Conservation (phyloP, 2,329 filamentous ascomycete genomes). For the Talaromyces sp. region DNA sequence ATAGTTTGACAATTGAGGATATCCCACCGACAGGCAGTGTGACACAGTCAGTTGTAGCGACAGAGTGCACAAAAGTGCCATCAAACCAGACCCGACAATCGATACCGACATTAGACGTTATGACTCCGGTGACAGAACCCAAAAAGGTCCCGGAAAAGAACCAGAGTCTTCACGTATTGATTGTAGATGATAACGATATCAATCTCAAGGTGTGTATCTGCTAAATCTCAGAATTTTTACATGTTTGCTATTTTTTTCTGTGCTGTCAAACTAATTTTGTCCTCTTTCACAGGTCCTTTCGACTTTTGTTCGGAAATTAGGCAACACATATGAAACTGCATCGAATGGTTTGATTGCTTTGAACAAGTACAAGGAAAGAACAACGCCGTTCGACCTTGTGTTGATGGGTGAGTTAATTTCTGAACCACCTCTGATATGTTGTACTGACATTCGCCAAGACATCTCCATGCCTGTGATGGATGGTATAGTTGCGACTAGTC, state of each 20-base stretch:
- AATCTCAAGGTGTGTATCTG: slow-evolving; percentile 31
- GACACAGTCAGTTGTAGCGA: background rate
- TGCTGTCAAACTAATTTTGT: background rate
- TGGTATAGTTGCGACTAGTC: slow-evolving; percentile 42
- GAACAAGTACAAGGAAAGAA: slow-evolving; percentile 31
- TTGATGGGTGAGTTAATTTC: slow-evolving; percentile 33
- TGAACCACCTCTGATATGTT: background rate
- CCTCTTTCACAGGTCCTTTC: slow-evolving; percentile 29
- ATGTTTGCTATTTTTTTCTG: background rate
- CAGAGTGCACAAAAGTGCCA: too few species aligned
- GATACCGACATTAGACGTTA: background rate
- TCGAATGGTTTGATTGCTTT: slow-evolving; percentile 40
- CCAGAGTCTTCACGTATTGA: slow-evolving; percentile 29
- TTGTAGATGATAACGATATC: slow-evolving; percentile 45
- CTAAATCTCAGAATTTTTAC: background rate
- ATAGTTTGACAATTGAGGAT: background rate
- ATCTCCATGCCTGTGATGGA: slow-evolving; percentile 47
- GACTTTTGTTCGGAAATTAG: slow-evolving; percentile 39
- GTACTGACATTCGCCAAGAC: slow-evolving; percentile 27
- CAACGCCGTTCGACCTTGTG: slow-evolving; percentile 35
- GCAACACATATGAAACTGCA: slow-evolving; percentile 36
- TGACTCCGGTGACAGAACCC: background rate
- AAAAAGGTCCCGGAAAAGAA: background rate
- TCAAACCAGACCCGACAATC: too few species aligned
- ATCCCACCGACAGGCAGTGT: too few species aligned